Evolutionary conservation across 1,139 yeast species (phyloP).

Genomic region (Casaregolazyma lundiana): DNA sequence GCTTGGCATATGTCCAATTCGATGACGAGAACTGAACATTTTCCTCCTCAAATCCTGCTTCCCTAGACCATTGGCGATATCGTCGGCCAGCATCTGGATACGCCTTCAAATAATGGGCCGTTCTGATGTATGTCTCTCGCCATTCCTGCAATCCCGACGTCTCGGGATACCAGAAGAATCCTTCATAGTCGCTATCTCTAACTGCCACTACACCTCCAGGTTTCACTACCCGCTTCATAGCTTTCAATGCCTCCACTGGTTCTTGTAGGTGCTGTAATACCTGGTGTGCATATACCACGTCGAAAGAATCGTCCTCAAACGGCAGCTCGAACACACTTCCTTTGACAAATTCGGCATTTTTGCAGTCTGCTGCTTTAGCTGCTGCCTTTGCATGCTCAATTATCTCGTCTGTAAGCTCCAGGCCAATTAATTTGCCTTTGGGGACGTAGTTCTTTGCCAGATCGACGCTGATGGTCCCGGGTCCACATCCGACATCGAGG

Average conservation of each 20-base stretch:
- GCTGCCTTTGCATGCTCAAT: conserved; percentile 29
- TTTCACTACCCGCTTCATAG: conserved; percentile 27
- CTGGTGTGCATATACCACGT: conserved; percentile 40
- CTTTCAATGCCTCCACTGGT: conserved; percentile 30
- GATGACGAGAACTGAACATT: conserved; percentile 16
- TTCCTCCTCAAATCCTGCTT: conserved; percentile 20
- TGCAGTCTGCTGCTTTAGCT: conserved; percentile 18
- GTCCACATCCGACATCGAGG: conserved; percentile 44
- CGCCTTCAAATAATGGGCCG: conserved; percentile 24
- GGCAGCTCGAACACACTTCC: conserved; percentile 37
- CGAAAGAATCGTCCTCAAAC: conserved; percentile 38
- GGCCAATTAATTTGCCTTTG: conserved; percentile 35
- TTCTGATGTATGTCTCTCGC: conserved; percentile 17
- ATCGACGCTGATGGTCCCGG: conserved; percentile 40
- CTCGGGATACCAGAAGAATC: conserved; percentile 24
- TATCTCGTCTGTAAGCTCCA: conserved; percentile 36
- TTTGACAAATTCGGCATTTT: conserved; percentile 31
- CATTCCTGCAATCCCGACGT: conserved; percentile 17
- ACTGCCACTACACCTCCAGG: conserved; percentile 31
- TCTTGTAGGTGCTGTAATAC: conserved; percentile 39
- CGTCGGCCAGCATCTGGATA: conserved; percentile 24
- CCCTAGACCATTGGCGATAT: conserved; percentile 18
- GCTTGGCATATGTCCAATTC: conserved; percentile 24
- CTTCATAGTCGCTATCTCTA: conserved; percentile 34
- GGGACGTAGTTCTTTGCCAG: conserved; percentile 33